phyloP scores from a whole-genome alignment of 441 rosid species.

The Jatropha podagrica region DNA sequence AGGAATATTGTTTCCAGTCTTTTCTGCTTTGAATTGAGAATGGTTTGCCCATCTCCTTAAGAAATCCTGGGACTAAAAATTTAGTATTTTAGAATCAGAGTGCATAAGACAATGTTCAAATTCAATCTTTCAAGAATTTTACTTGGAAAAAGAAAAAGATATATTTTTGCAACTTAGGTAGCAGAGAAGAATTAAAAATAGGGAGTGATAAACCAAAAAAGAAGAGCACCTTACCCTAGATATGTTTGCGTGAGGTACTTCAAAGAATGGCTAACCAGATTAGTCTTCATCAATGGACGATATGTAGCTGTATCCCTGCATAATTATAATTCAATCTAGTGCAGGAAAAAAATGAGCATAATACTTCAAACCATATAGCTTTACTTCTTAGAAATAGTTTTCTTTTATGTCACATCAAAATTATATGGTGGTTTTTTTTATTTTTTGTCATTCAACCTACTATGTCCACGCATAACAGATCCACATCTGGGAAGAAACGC shows the following conservation, averaged over 20 bases:
- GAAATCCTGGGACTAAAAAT: background rate
- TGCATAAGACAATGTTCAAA: background rate
- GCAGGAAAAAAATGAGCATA: background rate
- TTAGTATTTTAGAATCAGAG: background rate
- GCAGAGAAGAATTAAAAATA: background rate
- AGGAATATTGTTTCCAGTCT: background rate
- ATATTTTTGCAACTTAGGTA: background rate
- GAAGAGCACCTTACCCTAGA: conserved; percentile 56
- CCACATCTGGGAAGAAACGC: no score
- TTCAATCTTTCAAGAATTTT: background rate
- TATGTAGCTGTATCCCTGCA: conserved; percentile 83
- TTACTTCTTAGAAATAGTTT: background rate
- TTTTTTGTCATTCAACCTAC: no score
- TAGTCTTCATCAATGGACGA: conserved; percentile 72
- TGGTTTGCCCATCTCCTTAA: no score
- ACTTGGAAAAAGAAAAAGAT: background rate
- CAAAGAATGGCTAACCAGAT: conserved; percentile 74
- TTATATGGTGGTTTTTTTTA: no score
- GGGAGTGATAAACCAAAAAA: conserved; percentile 2
- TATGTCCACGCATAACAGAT: no score
- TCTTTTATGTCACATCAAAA: no score
- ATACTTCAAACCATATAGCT: background rate
- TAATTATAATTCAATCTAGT: conserved; percentile 2
- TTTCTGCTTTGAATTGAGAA: background rate
- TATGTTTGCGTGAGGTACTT: conserved; percentile 63